These are phyloP conservation scores for Hypoxylon sp. DNA, from an alignment of 2,329 filamentous ascomycete genomes.

Conservation along the genomic window DNA sequence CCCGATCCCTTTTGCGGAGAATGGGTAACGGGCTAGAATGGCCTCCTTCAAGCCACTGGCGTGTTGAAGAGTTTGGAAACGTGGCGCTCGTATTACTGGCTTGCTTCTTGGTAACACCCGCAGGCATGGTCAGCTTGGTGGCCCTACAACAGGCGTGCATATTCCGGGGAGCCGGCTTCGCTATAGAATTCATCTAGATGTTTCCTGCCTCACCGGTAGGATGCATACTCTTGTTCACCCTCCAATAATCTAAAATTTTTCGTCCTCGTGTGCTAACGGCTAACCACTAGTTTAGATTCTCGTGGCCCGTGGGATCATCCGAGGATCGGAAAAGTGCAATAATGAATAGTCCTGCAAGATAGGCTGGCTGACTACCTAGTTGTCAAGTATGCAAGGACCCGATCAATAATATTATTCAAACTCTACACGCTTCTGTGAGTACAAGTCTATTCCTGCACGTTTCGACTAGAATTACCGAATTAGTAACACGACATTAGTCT, in stretches of 20 bases:
- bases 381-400: slow-evolving; percentile 21
- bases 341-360: slow-evolving; percentile 1
- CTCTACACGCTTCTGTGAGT: slow-evolving; percentile 12
- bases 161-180: slow-evolving; percentile 1
- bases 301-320: not conserved
- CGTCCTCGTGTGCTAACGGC: slow-evolving; percentile 21
- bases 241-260: slow-evolving; percentile 12
- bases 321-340: slow-evolving; percentile 7
- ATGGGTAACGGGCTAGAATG: slow-evolving; percentile 10
- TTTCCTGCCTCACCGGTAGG: slow-evolving; percentile 15
- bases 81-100: slow-evolving; percentile 25
- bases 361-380: slow-evolving; percentile 1
- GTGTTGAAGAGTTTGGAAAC: slow-evolving; percentile 4
- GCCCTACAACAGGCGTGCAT: slow-evolving; percentile 17
- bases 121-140: slow-evolving; percentile 5
- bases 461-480: slow-evolving; percentile 6
- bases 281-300: slow-evolving; percentile 7
- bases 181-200: slow-evolving; percentile 11
- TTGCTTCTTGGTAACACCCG: slow-evolving; percentile 12
- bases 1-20: slow-evolving; percentile 6
- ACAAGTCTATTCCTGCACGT: not conserved
- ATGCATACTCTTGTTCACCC: slow-evolving; percentile 17
- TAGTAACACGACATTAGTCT: not conserved
- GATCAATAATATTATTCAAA: slow-evolving; percentile 11
- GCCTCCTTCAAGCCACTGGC: slow-evolving; percentile 9